Percentiles rank a stretch among this genome's conserved stretches.
Evolutionary conservation across 2,329 filamentous ascomycete genomes (phyloP).

Genomic region (Berkeleyomyces basicola): DNA sequence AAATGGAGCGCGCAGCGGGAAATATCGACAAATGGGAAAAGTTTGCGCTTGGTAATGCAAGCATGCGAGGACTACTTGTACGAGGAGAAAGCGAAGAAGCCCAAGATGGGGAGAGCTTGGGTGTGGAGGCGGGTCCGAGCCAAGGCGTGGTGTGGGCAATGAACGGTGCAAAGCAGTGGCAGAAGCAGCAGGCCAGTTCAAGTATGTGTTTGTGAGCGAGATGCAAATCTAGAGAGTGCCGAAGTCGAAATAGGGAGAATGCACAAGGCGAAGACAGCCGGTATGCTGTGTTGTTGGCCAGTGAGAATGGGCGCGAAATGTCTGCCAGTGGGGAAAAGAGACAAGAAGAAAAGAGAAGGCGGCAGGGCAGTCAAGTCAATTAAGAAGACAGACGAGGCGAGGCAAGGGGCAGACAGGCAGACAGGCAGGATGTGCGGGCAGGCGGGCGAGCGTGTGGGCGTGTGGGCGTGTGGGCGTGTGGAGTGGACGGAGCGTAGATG

Average conservation of each 20-base stretch:
- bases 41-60: background rate
- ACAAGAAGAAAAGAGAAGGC: background rate
- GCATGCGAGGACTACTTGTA: background rate
- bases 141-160: too few relatives aligned
- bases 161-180: background rate
- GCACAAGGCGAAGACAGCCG: background rate
- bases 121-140: background rate
- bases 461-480: too few relatives aligned
- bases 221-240: background rate
- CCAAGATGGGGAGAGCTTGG: background rate
- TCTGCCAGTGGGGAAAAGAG: background rate
- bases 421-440: background rate
- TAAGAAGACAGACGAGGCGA: background rate
- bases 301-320: background rate
- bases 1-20: background rate
- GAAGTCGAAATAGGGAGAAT: background rate
- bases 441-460: too few relatives aligned
- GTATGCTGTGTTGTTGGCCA: background rate
- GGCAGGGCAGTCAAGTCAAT: background rate
- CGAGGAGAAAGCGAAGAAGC: background rate
- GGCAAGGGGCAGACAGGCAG: background rate
- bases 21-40: background rate
- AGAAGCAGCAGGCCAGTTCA: background rate
- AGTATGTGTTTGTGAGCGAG: background rate
- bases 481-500: background rate